Evolutionary conservation across 2,329 filamentous ascomycete species (phyloP).

Genomic region (Ophiostoma sp.): DNA sequence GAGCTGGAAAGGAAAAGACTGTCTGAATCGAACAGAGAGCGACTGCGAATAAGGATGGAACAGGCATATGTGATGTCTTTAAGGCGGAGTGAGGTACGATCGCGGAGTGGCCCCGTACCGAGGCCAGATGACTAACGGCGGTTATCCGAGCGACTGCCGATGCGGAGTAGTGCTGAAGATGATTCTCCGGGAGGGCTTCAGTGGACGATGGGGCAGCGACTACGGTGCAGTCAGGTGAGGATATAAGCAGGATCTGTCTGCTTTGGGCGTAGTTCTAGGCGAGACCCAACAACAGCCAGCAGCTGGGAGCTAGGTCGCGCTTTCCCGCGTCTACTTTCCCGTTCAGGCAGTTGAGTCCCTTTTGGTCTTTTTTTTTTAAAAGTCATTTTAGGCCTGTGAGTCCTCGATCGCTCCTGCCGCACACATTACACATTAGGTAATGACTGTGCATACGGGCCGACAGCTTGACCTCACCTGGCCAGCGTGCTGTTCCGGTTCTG

Average conservation of each 20-base stretch:
- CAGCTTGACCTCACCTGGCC: background rate
- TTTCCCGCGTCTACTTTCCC: slow-evolving; percentile 19
- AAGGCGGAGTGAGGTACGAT: background rate
- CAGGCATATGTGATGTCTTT: background rate
- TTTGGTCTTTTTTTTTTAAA: background rate
- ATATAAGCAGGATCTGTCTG: background rate
- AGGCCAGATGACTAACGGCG: slow-evolving; percentile 7
- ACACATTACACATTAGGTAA: background rate
- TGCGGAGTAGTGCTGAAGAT: slow-evolving; percentile 11
- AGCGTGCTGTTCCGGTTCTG: background rate
- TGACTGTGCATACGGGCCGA: background rate
- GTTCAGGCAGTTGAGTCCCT: slow-evolving; percentile 18
- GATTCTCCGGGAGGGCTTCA: slow-evolving; percentile 19
- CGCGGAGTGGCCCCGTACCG: background rate
- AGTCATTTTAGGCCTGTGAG: background rate
- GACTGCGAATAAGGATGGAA: background rate
- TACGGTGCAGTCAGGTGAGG: background rate
- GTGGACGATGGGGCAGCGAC: background rate
- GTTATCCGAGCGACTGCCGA: slow-evolving; percentile 23
- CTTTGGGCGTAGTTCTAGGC: background rate
- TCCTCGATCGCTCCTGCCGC: background rate
- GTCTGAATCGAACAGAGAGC: background rate
- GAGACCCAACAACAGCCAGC: background rate
- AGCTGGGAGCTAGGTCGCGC: slow-evolving; percentile 7
- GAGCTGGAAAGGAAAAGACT: background rate